phyloP scores from a whole-genome alignment of 805 yeast species.

The Candida incommunis region DNA sequence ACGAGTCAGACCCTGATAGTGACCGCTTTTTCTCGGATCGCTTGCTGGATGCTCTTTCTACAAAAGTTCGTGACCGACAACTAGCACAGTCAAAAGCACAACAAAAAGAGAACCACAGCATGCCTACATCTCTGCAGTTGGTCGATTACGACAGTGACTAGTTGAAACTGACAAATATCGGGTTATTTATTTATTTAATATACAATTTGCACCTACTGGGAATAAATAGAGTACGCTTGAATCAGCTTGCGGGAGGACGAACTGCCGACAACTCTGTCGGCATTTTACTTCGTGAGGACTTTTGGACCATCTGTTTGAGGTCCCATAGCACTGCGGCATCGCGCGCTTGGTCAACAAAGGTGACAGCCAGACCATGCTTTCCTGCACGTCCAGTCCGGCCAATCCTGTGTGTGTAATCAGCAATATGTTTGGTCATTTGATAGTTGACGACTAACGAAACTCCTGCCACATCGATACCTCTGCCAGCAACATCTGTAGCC shows the following conservation, averaged over 20 bases:
- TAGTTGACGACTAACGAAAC: slow-evolving; percentile 77
- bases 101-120: too few relatives aligned
- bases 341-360: slow-evolving; percentile 53
- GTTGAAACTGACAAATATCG: not conserved
- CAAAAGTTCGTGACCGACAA: too few relatives aligned
- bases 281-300: slow-evolving; percentile 25
- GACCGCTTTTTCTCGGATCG: too few relatives aligned
- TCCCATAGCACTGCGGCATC: slow-evolving; percentile 34
- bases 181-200: too few relatives aligned
- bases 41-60: too few relatives aligned
- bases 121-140: too few relatives aligned
- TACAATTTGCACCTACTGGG: not conserved
- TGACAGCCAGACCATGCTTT: slow-evolving; percentile 55
- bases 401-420: slow-evolving; percentile 80
- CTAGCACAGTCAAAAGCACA: too few relatives aligned
- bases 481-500: slow-evolving; percentile 92
- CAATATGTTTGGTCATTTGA: slow-evolving; percentile 67
- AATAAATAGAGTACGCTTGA: not conserved
- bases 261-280: slow-evolving; percentile 25
- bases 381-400: slow-evolving; percentile 98
- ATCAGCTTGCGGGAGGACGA: slow-evolving; percentile 1
- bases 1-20: too few relatives aligned
- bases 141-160: not conserved
- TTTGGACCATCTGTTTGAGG: slow-evolving; percentile 34
- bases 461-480: slow-evolving; percentile 87